phyloP scores from a whole-genome alignment of 1,284 basidiomycete species.

The Wallemia mellicola region DNA sequence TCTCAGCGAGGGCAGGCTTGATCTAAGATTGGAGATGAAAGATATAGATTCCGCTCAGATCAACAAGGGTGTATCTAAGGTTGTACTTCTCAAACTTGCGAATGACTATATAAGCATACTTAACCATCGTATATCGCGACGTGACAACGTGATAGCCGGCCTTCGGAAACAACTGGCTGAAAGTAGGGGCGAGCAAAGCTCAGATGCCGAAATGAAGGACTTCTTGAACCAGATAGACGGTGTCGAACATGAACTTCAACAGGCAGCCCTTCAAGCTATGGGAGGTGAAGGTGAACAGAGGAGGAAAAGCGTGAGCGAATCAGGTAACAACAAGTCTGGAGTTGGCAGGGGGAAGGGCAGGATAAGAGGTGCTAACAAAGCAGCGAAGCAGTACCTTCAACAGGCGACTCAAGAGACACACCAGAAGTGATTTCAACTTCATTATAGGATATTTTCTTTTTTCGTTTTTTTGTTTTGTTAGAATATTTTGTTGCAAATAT shows the following conservation, averaged over 20 bases:
- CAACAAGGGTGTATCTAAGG: background rate
- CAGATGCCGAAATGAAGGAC: background rate
- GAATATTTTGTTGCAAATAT: background rate
- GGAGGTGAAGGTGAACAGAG: background rate
- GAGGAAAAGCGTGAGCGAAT: background rate
- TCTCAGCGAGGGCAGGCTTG: conserved; percentile 13
- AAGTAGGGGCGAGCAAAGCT: background rate
- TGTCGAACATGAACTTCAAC: background rate
- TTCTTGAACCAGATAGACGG: background rate
- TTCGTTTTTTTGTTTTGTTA: background rate
- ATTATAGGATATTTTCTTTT: background rate
- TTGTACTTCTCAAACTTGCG: conserved; percentile 53
- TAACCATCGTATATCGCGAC: conserved; percentile 43
- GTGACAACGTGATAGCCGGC: conserved; percentile 21
- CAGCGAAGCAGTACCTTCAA: background rate
- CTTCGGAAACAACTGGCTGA: background rate
- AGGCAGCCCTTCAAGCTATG: background rate
- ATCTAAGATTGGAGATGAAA: background rate
- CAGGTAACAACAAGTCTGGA: background rate
- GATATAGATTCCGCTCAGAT: background rate
- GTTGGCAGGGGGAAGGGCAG: background rate
- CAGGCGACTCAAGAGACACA: background rate
- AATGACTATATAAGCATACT: conserved; percentile 60
- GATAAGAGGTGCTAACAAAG: background rate
- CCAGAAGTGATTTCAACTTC: background rate